Evolutionary conservation across 768 basidiomycete species (phyloP).

Genomic region (Botryobasidium botryosum): DNA sequence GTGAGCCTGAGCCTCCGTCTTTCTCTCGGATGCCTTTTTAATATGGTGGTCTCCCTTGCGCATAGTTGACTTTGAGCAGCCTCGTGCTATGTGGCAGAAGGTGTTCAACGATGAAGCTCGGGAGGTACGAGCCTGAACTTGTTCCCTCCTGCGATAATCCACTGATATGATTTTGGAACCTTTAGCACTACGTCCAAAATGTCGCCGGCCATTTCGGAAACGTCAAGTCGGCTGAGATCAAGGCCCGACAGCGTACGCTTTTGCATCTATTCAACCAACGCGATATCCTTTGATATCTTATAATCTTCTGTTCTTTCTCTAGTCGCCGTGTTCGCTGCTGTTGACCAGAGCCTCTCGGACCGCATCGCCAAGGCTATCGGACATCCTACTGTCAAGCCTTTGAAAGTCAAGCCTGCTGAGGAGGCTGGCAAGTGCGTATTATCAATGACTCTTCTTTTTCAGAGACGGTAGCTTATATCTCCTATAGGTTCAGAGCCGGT

Average conservation of each 20-base stretch:
- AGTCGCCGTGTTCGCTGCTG: slow-evolving; percentile 68
- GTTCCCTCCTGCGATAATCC: too few species aligned
- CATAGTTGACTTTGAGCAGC: slow-evolving; percentile 20
- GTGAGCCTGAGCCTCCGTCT: slow-evolving; percentile 23
- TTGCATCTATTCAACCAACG: too few species aligned
- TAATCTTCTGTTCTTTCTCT: not conserved
- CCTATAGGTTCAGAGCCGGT: too few species aligned
- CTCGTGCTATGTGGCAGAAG: slow-evolving; percentile 21
- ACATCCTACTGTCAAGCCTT: slow-evolving; percentile 36
- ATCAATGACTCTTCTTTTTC: too few species aligned
- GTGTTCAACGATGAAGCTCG: slow-evolving; percentile 21
- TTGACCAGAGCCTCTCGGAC: slow-evolving; percentile 58
- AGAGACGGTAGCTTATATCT: too few species aligned
- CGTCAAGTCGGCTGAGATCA: slow-evolving; percentile 15
- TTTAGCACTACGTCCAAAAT: slow-evolving; percentile 23
- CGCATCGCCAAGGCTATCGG: slow-evolving; percentile 64
- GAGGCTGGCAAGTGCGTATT: slow-evolving; percentile 4
- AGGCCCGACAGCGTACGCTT: slow-evolving; percentile 44
- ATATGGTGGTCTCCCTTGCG: not conserved
- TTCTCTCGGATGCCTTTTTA: not conserved
- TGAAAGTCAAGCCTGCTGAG: slow-evolving; percentile 39
- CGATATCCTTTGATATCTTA: too few species aligned
- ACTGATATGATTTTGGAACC: too few species aligned
- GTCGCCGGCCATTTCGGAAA: slow-evolving; percentile 23
- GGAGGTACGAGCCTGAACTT: too few species aligned